Evolutionary conservation across 2,329 filamentous ascomycete species (phyloP), one percentile per base, ranked within the genome.

Genomic region (Capronia coronata): DNA sequence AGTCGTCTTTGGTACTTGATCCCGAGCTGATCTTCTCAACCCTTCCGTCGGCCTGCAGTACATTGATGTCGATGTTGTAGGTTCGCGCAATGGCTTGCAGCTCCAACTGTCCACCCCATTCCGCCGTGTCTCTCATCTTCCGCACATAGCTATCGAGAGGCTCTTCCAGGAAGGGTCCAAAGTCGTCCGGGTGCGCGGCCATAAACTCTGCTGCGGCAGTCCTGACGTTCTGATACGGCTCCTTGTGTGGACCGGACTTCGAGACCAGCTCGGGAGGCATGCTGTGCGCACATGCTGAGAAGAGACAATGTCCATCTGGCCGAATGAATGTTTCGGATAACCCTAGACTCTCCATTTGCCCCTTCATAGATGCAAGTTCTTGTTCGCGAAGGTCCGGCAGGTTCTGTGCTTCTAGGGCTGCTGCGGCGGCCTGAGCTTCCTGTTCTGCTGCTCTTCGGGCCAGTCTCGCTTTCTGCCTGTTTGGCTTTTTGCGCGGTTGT

Each of bases 41-140:
- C 48, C 83, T 73, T 3, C 89, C 88, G 64, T 91, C 85, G 62
- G 77, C 78, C 59, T 96, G 90, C 55, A 98, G 72, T 10, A 98
- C 85, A 63, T 83, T 81, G 55, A 97, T 91, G 63, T 84, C 79
- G 9, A 93, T 80, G 2, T 79, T 79, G 62, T 94, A 97, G 47
- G 79, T 80, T 64, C 80, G 83, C 43, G 91, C 86, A 64, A 98
- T 75, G 19, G 93, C 93, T 66, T 83, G 75, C 48, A 98, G 69
- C 73, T 98, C 93, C 56, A 96, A 69, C 72, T 97, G 87, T 0
- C 93, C 93, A 43, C 93, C 93, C 93, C 93, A 98, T 69, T 95
- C 91, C 0, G 87, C 90, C 42, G 90, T 96, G 51, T 93, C 82
- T 55, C 83, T 73, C 52, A 98, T 87, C 70, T 86, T 87, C 40